Conservation (phyloP, 2,329 filamentous ascomycete species). For the Chaetomiaceae sp. region DNA sequence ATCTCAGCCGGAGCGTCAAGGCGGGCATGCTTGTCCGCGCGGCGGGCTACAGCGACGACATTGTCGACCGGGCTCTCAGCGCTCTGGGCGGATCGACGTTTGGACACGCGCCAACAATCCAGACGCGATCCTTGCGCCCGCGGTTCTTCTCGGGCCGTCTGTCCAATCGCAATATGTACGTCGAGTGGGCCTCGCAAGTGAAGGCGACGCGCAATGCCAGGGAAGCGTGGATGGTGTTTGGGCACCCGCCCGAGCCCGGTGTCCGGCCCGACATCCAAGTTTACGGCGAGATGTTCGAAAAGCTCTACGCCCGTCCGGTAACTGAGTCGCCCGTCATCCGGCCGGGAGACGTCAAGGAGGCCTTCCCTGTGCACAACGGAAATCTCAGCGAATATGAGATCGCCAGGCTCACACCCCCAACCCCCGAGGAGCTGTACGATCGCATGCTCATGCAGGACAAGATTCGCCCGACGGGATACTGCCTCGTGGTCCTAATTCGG, state of each 20-base stretch:
- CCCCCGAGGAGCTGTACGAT: constrained; percentile 50
- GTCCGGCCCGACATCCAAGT: constrained; percentile 37
- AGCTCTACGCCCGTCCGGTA: constrained; percentile 38
- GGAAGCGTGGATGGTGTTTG: constrained; percentile 54
- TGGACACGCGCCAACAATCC: constrained; percentile 51
- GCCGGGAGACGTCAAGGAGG: constrained; percentile 56
- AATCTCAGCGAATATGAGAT: constrained; percentile 61
- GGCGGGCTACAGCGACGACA: constrained; percentile 45
- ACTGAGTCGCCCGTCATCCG: constrained; percentile 28
- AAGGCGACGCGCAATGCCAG: constrained; percentile 53
- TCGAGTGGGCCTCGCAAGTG: constrained; percentile 50
- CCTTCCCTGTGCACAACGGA: constrained; percentile 46
- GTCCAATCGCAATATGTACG: constrained; percentile 31
- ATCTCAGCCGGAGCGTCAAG: constrained; percentile 46
- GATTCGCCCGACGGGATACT: constrained; percentile 42
- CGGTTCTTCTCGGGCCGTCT: constrained; percentile 26
- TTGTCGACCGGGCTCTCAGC: constrained; percentile 44
- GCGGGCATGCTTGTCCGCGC: constrained; percentile 50
- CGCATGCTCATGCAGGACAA: constrained; percentile 53
- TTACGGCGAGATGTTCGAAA: constrained; percentile 56
- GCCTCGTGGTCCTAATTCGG: constrained; percentile 50
- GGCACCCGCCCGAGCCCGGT: constrained; percentile 31
- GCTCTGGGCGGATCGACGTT: constrained; percentile 47
- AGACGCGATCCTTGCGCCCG: constrained; percentile 39
- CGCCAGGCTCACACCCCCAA: constrained; percentile 55